Evolutionary conservation across 805 yeast species (phyloP), one percentile per base, ranked within the genome.

Genomic region (Ogataea haglerorum): DNA sequence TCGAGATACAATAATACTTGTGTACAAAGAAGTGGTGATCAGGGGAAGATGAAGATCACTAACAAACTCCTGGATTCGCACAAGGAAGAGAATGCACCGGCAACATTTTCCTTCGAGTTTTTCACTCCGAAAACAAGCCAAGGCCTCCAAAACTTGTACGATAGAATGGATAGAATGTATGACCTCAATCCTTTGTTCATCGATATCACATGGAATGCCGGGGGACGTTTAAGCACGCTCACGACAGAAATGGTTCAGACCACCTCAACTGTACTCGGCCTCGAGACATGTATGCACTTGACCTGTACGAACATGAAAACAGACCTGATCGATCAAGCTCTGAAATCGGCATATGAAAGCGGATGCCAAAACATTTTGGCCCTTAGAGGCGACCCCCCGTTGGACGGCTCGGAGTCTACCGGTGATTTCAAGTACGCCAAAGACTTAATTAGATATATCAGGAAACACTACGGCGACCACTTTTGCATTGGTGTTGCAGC

Each of bases 191-290:
- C 99, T 2, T 79, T 85, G 49, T 93, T 93, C 63, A 81, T 93
- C 44, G 99, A 93, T 60, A 85, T 93, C 48, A 93, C 99, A 1
- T 93, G 99, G 99, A 91, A 91, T 57, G 99, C 99, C 3, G 99
- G 99, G 29, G 98, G 98, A 5, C 74, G 95, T 34, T 65, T 84
- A 36, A 81, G 95, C 5, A 78, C 80, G 30, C 68, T 89, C 48
- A 89, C 99, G 17, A 84, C 89, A 25, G 98, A 93, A 51, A 82
- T 93, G 76, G 95, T 93, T 5, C 77, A 88, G 52, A 88, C 95
- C 3, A 78, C 97, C 1, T 95, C 90, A 53, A 80, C 90, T 2
- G 90, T 88, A 3, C 70, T 90, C 40, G 97, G 97, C 7, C 69
- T 91, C 46, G 98, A 91, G 57, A 91, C 98, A 0, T 93, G 98